Conservation (phyloP, 2,329 filamentous ascomycete genomes). For the Leptographium radiaticola region DNA sequence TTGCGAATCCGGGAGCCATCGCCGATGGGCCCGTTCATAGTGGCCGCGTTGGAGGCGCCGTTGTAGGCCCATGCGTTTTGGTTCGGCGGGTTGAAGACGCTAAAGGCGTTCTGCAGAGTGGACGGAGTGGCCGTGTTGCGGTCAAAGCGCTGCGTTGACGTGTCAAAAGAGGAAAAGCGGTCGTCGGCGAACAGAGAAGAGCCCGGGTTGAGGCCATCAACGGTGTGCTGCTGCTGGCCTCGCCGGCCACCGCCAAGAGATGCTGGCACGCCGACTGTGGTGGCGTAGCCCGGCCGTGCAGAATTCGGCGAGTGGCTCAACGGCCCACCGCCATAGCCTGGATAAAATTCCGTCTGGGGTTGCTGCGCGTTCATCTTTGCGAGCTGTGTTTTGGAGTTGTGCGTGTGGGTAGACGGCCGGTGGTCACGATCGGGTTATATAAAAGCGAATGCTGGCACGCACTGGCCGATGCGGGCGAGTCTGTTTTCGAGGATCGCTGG, state of each 20-base stretch:
- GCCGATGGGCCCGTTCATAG: conserved; percentile 50
- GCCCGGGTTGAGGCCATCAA: conserved; percentile 55
- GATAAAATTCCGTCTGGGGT: conserved; percentile 50
- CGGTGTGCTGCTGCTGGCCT: conserved; percentile 65
- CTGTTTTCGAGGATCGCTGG: background rate
- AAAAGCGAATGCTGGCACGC: background rate
- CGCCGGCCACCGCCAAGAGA: conserved; percentile 44
- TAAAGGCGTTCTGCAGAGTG: conserved; percentile 28
- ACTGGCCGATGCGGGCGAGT: background rate
- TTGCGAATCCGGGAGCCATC: conserved; percentile 43
- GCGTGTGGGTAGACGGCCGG: background rate
- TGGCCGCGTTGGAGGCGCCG: conserved; percentile 45
- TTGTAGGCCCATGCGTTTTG: conserved; percentile 72
- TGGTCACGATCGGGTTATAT: background rate
- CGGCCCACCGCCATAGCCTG: conserved; percentile 42
- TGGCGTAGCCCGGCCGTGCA: conserved; percentile 47
- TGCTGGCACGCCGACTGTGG: conserved; percentile 34
- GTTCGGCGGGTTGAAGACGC: conserved; percentile 31
- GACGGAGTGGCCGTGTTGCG: conserved; percentile 24
- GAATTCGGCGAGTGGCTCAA: conserved; percentile 61
- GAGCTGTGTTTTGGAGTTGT: background rate
- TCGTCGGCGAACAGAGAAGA: conserved; percentile 60
- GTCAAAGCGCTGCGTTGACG: conserved; percentile 33
- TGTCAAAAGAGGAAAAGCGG: conserved; percentile 48
- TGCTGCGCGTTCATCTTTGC: conserved; percentile 37